These are phyloP conservation scores for Trametes gibbosa DNA, from an alignment of 768 basidiomycete genomes.

Conservation along the genomic window DNA sequence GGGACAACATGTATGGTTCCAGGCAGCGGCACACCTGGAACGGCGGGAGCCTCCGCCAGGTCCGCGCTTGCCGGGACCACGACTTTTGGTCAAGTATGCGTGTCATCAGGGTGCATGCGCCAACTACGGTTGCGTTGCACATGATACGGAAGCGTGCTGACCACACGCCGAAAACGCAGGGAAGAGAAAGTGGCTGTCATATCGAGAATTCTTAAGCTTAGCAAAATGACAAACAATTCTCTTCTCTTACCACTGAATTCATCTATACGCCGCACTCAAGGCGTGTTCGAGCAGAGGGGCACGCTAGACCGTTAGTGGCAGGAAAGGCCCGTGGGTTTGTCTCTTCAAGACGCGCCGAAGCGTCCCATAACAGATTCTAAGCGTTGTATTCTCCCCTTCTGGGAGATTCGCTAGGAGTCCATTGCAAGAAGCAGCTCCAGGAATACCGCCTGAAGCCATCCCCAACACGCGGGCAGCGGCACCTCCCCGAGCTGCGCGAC, in stretches of 20 bases:
- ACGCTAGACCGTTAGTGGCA: background rate
- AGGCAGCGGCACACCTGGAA: no score
- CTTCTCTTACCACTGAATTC: background rate
- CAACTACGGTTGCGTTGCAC: no score
- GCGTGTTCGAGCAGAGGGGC: background rate
- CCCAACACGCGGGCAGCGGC: background rate
- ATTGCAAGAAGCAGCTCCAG: background rate
- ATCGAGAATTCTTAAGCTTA: background rate
- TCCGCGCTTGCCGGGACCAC: no score
- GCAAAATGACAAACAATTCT: background rate
- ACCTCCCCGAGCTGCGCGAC: background rate
- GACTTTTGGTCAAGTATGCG: no score
- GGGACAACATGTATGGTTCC: no score
- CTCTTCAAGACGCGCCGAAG: background rate
- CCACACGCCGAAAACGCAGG: no score
- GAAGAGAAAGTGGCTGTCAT: no score
- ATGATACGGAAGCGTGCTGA: no score
- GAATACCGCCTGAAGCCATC: background rate
- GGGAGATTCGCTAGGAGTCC: background rate
- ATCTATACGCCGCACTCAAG: background rate
- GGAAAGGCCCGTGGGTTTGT: background rate
- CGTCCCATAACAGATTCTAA: background rate
- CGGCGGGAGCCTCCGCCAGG: no score
- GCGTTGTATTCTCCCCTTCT: background rate
- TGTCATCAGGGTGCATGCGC: no score